Base-by-base conservation (phyloP, 495 filamentous ascomycete genomes). In the Penicillium paradoxum region DNA sequence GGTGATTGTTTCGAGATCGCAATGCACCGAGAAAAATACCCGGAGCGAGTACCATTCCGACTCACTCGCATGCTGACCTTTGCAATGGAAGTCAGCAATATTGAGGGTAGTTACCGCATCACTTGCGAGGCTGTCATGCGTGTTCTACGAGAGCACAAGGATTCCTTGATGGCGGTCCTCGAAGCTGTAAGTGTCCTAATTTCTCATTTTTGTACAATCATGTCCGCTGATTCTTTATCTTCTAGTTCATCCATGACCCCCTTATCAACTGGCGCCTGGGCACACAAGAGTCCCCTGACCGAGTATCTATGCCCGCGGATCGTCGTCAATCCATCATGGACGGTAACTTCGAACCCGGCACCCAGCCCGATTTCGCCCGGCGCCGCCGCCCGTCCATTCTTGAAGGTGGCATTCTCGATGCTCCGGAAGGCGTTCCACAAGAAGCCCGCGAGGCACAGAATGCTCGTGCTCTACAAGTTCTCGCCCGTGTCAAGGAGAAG, bases 1-100 rank as follows among this genome's bases (percentile, higher is more conserved):
- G 93, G 93, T 58, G 93, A 99, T 73, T 99, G 93, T 63, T 99
- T 99, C 74, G 93, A 99, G 70, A 91, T 99, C 53, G 93, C 93
- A 38, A 99, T 97, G 91, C 95, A 97, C 72, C 89, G 93, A 48
- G 93, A 99, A 69, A 99, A 99, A 68, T 99, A 97, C 62, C 93
- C 93, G 0, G 93, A 99, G 67, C 81, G 93, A 45, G 93, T 97
- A 51, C 93, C 93, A 2, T 99, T 99, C 88, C 84, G 93, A 32
- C 79, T 99, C 15, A 99, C 93, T 11, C 81, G 93, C 50, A 99
- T 99, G 93, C 80, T 99, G 67, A 99, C 93, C 0, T 97, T 95
- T 62, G 93, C 95, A 5, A 99, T 99, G 93, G 93, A 99, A 72
- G 91, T 97, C 27, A 95, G 89, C 76, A 99, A 99, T 65, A 97